Evolutionary conservation across 305 asterid species (phyloP).

Genomic region (Caryopteris hybrid): DNA sequence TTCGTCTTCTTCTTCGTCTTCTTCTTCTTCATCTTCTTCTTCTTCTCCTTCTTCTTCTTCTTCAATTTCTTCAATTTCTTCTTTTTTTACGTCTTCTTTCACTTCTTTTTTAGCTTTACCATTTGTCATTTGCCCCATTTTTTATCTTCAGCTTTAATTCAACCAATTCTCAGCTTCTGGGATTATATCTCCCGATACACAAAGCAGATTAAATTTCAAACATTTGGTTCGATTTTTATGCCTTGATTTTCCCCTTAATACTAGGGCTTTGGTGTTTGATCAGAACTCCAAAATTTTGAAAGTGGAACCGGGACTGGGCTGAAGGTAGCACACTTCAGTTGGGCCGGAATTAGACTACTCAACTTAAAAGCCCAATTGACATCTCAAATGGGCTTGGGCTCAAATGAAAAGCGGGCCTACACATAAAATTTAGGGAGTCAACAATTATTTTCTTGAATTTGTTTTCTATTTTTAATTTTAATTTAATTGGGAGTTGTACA

Average conservation of each 20-base stretch:
- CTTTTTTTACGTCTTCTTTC: conserved; percentile 23
- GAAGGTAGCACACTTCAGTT: neutral
- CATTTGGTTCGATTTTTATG: too few relatives aligned
- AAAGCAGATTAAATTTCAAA: neutral
- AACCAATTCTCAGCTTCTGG: neutral
- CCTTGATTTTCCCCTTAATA: neutral
- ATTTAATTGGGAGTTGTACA: too few relatives aligned
- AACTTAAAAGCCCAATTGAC: too few relatives aligned
- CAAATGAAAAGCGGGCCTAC: too few relatives aligned
- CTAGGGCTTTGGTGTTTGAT: conserved; percentile 29
- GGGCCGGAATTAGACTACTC: neutral
- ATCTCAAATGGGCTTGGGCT: neutral
- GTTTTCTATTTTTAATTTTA: too few relatives aligned
- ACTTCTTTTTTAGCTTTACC: conserved; percentile 41
- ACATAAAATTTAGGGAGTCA: neutral
- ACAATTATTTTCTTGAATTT: neutral
- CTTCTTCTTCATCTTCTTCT: conserved; percentile 15
- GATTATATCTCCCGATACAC: neutral
- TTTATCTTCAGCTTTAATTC: neutral
- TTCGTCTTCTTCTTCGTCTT: conserved; percentile 31
- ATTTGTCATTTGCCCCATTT: conserved; percentile 55
- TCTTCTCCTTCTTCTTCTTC: conserved; percentile 29
- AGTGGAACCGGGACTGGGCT: conserved; percentile 7
- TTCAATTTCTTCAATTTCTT: conserved; percentile 17
- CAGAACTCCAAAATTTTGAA: neutral